These are phyloP conservation scores for Rhodotorula toruloides DNA, from an alignment of 768 basidiomycete species.

Conservation along the genomic window DNA sequence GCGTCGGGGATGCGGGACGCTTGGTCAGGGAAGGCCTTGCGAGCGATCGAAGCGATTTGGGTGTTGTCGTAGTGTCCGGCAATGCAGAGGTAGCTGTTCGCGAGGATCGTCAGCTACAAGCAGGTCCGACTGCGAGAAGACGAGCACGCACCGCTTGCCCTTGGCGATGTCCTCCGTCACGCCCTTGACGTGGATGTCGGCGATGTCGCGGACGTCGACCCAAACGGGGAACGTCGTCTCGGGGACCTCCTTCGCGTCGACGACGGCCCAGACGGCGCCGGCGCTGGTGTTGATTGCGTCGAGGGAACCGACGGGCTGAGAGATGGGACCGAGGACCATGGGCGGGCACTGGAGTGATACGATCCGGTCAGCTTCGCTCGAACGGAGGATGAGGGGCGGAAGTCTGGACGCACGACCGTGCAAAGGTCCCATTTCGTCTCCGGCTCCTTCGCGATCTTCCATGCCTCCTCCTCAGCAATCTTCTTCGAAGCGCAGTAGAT, in stretches of 20 bases:
- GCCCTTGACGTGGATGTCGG: slow-evolving; percentile 33
- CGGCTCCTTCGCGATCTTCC: slow-evolving; percentile 52
- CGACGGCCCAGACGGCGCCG: slow-evolving; percentile 25
- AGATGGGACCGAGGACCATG: slow-evolving; percentile 6
- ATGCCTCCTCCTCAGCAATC: slow-evolving; percentile 61
- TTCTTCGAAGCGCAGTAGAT: slow-evolving; percentile 55
- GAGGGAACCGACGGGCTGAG: slow-evolving; percentile 20
- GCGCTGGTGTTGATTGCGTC: slow-evolving; percentile 22
- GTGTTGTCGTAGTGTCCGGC: slow-evolving; percentile 22
- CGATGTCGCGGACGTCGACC: slow-evolving; percentile 27
- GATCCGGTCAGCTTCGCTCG: not conserved
- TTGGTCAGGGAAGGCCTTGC: slow-evolving; percentile 26
- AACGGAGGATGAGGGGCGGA: too few relatives aligned
- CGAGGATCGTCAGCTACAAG: not conserved
- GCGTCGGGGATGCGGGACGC: slow-evolving; percentile 17
- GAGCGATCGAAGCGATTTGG: slow-evolving; percentile 14
- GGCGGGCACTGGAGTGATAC: slow-evolving; percentile 18
- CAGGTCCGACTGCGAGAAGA: not conserved
- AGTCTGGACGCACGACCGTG: not conserved
- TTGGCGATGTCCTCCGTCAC: slow-evolving; percentile 20
- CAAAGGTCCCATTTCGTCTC: slow-evolving; percentile 46
- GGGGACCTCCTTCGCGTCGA: slow-evolving; percentile 18
- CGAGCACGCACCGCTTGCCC: slow-evolving; percentile 21
- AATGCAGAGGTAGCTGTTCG: not conserved
- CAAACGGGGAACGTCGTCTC: slow-evolving; percentile 10